phyloP scores from a whole-genome alignment of 192 early-diverging fungal genomes.

The Coemansia asiatica region DNA sequence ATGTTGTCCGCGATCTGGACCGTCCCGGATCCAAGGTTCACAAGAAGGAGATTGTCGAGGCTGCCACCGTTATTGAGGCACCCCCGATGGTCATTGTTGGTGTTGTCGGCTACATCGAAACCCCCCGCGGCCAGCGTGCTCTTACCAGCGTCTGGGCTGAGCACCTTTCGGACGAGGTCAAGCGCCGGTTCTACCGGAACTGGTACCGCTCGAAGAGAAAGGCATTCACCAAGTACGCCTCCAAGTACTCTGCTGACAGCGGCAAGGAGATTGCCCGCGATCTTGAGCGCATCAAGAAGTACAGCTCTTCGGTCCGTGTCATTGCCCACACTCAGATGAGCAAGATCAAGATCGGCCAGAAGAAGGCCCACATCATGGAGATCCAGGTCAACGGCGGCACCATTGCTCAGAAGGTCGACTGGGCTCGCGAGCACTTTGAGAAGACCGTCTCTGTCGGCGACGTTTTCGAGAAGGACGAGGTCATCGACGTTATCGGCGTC shows the following conservation, averaged over 20 bases:
- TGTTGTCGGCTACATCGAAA: slow-evolving; percentile 99
- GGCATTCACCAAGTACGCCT: slow-evolving; percentile 99
- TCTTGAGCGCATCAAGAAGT: slow-evolving; percentile 99
- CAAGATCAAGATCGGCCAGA: slow-evolving; percentile 94
- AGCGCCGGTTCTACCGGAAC: slow-evolving; percentile 99
- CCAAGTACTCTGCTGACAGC: slow-evolving; percentile 87
- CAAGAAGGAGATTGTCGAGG: slow-evolving; percentile 99
- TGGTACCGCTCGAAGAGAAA: slow-evolving; percentile 99
- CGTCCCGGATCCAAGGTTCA: slow-evolving; percentile 99
- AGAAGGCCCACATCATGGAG: slow-evolving; percentile 99
- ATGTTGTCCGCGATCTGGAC: slow-evolving; percentile 98
- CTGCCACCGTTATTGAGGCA: slow-evolving; percentile 97
- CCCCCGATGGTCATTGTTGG: slow-evolving; percentile 97
- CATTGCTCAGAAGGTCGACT: slow-evolving; percentile 96
- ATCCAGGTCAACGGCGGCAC: slow-evolving; percentile 99
- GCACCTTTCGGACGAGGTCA: slow-evolving; percentile 95
- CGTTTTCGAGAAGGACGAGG: slow-evolving; percentile 98
- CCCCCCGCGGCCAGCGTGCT: slow-evolving; percentile 95
- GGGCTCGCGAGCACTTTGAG: slow-evolving; percentile 97
- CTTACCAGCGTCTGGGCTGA: slow-evolving; percentile 99
- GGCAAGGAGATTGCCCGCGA: slow-evolving; percentile 87
- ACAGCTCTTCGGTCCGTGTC: slow-evolving; percentile 96
- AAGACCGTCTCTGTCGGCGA: slow-evolving; percentile 85
- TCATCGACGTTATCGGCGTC: slow-evolving; percentile 97
- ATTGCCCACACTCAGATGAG: slow-evolving; percentile 97